phyloP scores from a whole-genome alignment of 2,329 filamentous ascomycete genomes.

The Fusarium sp. region DNA sequence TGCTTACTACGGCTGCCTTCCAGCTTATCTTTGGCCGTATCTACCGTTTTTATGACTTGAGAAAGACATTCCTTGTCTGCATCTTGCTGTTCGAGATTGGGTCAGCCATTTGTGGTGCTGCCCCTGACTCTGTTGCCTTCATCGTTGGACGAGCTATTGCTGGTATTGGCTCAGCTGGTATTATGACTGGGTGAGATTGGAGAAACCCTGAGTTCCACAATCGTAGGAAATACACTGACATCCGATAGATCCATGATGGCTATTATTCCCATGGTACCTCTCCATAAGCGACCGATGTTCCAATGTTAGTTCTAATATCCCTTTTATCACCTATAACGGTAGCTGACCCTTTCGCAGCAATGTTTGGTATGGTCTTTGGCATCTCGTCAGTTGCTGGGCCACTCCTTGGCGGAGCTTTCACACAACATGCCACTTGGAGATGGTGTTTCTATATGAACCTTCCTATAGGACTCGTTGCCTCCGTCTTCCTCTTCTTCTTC shows the following conservation, averaged over 20 bases:
- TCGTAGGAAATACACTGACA: no score
- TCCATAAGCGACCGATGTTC: constrained; percentile 71
- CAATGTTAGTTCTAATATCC: constrained; percentile 55
- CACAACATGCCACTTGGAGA: constrained; percentile 62
- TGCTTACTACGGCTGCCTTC: constrained; percentile 69
- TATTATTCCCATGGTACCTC: constrained; percentile 69
- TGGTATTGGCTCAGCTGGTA: constrained; percentile 68
- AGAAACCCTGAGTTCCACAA: no score
- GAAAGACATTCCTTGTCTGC: constrained; percentile 61
- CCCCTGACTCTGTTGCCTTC: constrained; percentile 66
- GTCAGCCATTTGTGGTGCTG: constrained; percentile 67
- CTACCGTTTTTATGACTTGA: constrained; percentile 67
- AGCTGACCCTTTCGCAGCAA: constrained; percentile 50
- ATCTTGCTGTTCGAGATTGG: constrained; percentile 68
- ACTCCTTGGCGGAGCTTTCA: constrained; percentile 67
- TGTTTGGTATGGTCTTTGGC: constrained; percentile 70
- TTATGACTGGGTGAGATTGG: constrained; percentile 72
- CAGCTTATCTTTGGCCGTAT: constrained; percentile 67
- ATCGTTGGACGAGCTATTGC: constrained; percentile 70
- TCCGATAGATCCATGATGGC: constrained; percentile 69
- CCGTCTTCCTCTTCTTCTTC: constrained; percentile 63
- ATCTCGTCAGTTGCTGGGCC: constrained; percentile 67
- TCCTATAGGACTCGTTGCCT: constrained; percentile 66
- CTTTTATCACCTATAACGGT: neutral
- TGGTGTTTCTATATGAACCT: constrained; percentile 73